Evolutionary conservation across 352 stramenopile species (phyloP), one percentile per base, ranked within the genome.

Genomic region (Peronospora destructor): DNA sequence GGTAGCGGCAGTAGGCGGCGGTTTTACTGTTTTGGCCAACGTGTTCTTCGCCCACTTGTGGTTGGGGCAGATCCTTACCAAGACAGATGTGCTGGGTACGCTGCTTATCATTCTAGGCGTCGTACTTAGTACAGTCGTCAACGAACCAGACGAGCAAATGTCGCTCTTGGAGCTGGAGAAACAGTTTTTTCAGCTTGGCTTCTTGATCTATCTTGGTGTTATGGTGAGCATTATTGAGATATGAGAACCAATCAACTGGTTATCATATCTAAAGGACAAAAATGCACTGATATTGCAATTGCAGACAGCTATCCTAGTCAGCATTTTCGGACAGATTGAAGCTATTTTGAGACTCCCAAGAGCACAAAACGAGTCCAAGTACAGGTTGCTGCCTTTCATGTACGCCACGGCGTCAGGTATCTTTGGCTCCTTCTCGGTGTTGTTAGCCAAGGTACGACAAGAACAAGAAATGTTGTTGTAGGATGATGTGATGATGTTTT

Each of bases 11-110:
- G 84, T 94, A 6, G 85, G 85, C 4, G 81, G 81, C 11, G 82
- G 84, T 34, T 91, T 84, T 52, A 95, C 85, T 0, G 79, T 95
- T 33, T 66, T 95, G 7, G 81, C 82, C 30, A 95, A 95, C 45
- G 81, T 94, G 3, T 90, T 94, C 48, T 95, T 95, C 46, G 84
- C 81, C 8, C 78, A 92, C 41, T 45, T 88, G 48, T 90, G 82
- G 82, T 72, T 95, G 45, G 78, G 81, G 7, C 79, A 92, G 67
- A 74, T 75, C 34, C 37, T 92, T 45, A 86, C 71, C 32, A 51
- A 65, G 38, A 81, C 72, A 14, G 82, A 92, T 61, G 53, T 87
- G 25, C 32, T 79, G 6, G 82, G 82, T 16, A 92, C 82, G 23
- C 26, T 87, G 16, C 54, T 87, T 23, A 92, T 92, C 53, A 85